Conservation (phyloP, 257 asterid genomes). For the Solanum neorickii region DNA sequence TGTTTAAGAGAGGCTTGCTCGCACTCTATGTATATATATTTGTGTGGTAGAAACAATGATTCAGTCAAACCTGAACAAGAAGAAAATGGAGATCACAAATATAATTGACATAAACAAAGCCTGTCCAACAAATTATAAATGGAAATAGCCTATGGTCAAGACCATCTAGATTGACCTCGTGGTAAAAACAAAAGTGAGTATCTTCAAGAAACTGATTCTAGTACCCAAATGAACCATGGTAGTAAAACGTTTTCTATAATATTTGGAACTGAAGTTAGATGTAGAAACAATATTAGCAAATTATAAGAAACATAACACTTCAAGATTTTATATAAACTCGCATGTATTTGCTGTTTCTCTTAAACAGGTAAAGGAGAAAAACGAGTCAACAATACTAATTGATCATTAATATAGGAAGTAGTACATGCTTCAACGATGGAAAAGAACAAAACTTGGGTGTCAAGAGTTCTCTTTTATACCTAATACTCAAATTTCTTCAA, state of each 20-base stretch:
- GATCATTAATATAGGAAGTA: not conserved
- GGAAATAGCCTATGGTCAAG: not conserved
- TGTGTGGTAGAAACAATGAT: slow-evolving; percentile 81
- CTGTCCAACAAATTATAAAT: not conserved
- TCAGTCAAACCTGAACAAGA: slow-evolving; percentile 72
- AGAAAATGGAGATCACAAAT: slow-evolving; percentile 4
- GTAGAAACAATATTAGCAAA: not conserved
- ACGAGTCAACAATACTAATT: not conserved
- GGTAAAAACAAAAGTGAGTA: not conserved
- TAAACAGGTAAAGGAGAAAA: not conserved
- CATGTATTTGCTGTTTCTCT: not conserved
- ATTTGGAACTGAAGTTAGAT: not conserved
- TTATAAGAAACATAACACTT: not conserved
- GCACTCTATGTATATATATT: slow-evolving; percentile 74
- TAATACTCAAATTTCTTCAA: not conserved
- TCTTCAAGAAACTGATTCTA: not conserved
- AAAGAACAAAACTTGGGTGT: not conserved
- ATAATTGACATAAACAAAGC: not conserved
- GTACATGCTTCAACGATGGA: not conserved
- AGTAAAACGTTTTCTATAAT: not conserved
- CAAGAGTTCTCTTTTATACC: not conserved
- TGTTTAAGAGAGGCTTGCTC: too few species aligned
- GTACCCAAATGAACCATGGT: not conserved
- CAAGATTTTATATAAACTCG: not conserved
- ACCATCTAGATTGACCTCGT: not conserved